Evolutionary conservation across 2,329 filamentous ascomycete genomes (phyloP).

Genomic region (Aspergillus versicolor): DNA sequence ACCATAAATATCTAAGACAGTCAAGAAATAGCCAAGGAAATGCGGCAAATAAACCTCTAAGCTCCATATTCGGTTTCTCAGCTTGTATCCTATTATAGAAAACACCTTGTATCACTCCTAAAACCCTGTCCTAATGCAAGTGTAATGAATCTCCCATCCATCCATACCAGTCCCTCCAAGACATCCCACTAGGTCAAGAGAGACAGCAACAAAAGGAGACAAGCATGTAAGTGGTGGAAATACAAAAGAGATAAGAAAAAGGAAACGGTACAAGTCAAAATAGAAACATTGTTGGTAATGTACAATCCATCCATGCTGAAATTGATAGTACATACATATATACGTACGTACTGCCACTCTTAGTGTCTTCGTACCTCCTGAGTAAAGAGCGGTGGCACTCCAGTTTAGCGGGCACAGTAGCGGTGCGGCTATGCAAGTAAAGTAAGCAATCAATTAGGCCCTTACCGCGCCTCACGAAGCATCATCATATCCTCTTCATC

Average conservation of each 20-base stretch:
- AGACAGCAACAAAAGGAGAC: neutral
- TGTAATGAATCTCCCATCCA: neutral
- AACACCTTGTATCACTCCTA: neutral
- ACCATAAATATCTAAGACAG: neutral
- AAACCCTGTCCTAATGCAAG: constrained; percentile 2
- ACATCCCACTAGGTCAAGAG: neutral
- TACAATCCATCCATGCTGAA: neutral
- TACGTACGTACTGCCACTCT: neutral
- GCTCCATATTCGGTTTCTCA: neutral
- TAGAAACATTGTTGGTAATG: neutral
- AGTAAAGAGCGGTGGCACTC: too few relatives aligned
- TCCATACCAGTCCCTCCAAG: neutral
- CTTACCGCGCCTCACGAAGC: constrained; percentile 11
- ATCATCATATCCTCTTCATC: constrained; percentile 24
- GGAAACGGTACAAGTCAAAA: neutral
- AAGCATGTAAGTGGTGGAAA: neutral
- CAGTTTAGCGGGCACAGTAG: neutral
- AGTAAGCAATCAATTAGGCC: neutral
- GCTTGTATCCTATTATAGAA: neutral
- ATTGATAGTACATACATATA: too few relatives aligned
- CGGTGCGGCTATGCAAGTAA: neutral
- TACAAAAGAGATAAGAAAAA: neutral
- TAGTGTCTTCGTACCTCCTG: neutral
- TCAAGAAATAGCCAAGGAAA: neutral
- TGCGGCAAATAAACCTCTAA: neutral